These are phyloP conservation scores for Candida oleophila DNA, from an alignment of 805 yeast species.

Conservation along the genomic window DNA sequence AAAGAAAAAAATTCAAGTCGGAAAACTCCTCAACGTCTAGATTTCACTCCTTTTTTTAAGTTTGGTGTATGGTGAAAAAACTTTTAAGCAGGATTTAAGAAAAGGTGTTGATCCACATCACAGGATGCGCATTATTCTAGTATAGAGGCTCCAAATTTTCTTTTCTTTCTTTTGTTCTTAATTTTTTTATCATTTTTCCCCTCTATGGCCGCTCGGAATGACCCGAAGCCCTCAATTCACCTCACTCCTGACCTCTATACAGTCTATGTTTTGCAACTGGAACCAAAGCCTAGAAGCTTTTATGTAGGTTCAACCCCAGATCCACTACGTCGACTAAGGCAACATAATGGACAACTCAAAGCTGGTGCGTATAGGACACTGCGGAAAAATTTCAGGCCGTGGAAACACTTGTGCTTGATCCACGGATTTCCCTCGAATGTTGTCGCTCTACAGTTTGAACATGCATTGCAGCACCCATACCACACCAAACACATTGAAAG, in stretches of 20 bases:
- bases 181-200: not conserved
- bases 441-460: slow-evolving; percentile 75
- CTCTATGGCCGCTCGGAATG: not conserved
- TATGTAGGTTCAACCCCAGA: slow-evolving; percentile 85
- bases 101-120: no score
- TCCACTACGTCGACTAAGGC: slow-evolving; percentile 64
- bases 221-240: slow-evolving; percentile 1
- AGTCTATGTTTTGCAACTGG: slow-evolving; percentile 66
- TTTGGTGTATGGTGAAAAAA: no score
- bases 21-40: no score
- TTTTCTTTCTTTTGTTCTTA: not conserved
- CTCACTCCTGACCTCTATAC: slow-evolving; percentile 53
- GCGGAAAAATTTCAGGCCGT: slow-evolving; percentile 59
- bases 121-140: no score
- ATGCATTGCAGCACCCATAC: slow-evolving; percentile 78
- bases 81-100: no score
- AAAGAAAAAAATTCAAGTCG: no score
- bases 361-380: slow-evolving; percentile 70
- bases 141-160: no score
- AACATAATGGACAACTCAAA: slow-evolving; percentile 70
- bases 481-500: slow-evolving; percentile 57
- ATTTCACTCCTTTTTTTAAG: no score
- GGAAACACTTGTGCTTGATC: slow-evolving; percentile 66
- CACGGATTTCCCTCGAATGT: slow-evolving; percentile 71
- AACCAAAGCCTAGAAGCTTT: slow-evolving; percentile 54